Conservation (phyloP, 2,329 filamentous ascomycete species). For the Cyphellophora attinorum region DNA sequence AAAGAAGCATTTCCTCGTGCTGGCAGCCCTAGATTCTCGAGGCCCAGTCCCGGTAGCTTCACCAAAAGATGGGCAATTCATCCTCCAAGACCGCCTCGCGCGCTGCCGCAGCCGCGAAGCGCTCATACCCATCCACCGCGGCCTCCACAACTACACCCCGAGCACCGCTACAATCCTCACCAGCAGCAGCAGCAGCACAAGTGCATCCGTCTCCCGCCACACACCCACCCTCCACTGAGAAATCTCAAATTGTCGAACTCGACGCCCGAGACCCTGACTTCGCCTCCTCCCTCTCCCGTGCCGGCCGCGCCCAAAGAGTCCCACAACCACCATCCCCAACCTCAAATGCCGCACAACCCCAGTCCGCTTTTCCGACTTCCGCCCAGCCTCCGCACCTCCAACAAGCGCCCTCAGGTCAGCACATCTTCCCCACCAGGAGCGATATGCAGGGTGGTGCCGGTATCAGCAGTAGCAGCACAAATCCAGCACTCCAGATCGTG, state of each 20-base stretch:
- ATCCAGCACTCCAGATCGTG: conserved; percentile 47
- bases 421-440: conserved; percentile 26
- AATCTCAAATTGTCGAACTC: conserved; percentile 37
- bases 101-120: conserved; percentile 13
- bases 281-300: conserved; percentile 25
- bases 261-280: conserved; percentile 55
- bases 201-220: conserved; percentile 12
- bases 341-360: conserved; percentile 45
- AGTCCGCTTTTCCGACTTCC: conserved; percentile 20
- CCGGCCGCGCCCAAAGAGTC: not conserved
- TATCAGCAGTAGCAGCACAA: conserved; percentile 24
- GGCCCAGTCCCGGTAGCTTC: no score
- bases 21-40: no score
- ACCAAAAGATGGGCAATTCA: conserved; percentile 16
- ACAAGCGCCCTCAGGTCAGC: conserved; percentile 19
- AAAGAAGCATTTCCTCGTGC: no score
- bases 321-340: conserved; percentile 34
- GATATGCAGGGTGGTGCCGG: no score
- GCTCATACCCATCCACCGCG: conserved; percentile 17
- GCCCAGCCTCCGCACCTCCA: conserved; percentile 16
- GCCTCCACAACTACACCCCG: conserved; percentile 6
- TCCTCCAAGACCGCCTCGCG: conserved; percentile 15
- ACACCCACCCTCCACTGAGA: conserved; percentile 9
- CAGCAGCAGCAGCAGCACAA: conserved; percentile 9
- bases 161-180: conserved; percentile 4